Conservation (phyloP, 2,329 filamentous ascomycete species). For the Neofusicoccum ribis region DNA sequence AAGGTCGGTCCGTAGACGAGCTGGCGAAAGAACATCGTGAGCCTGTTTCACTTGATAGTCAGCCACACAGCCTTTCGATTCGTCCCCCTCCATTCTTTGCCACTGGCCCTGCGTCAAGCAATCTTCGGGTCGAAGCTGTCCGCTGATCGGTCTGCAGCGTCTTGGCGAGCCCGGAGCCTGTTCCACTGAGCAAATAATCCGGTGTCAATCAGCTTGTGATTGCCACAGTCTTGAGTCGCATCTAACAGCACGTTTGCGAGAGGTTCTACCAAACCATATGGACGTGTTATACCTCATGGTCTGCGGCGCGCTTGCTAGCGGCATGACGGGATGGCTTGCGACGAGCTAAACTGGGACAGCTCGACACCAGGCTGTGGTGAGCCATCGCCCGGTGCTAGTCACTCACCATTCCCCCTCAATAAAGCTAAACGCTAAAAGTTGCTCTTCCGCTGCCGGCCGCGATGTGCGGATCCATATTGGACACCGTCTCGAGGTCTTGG, state of each 20-base stretch:
- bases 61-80: not conserved
- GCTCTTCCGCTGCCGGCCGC: not conserved
- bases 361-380: too few relatives aligned
- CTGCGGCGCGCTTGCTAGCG: too few relatives aligned
- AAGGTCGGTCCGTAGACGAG: not conserved
- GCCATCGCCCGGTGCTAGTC: not conserved
- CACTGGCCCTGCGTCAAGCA: too few relatives aligned
- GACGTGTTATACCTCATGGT: too few relatives aligned
- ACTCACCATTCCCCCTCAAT: not conserved
- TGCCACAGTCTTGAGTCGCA: not conserved
- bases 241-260: too few relatives aligned
- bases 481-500: conserved; percentile 1
- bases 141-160: not conserved
- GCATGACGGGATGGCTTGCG: too few relatives aligned
- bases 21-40: not conserved
- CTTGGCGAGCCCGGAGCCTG: not conserved
- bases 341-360: too few relatives aligned
- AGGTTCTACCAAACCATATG: too few relatives aligned
- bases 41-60: not conserved
- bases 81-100: not conserved
- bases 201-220: not conserved
- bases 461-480: too few relatives aligned
- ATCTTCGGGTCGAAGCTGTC: not conserved
- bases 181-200: not conserved
- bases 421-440: not conserved